Evolutionary conservation across 495 filamentous ascomycete genomes (phyloP), one percentile per base, ranked within the genome.

Genomic region (Xeromyces bisporus): DNA sequence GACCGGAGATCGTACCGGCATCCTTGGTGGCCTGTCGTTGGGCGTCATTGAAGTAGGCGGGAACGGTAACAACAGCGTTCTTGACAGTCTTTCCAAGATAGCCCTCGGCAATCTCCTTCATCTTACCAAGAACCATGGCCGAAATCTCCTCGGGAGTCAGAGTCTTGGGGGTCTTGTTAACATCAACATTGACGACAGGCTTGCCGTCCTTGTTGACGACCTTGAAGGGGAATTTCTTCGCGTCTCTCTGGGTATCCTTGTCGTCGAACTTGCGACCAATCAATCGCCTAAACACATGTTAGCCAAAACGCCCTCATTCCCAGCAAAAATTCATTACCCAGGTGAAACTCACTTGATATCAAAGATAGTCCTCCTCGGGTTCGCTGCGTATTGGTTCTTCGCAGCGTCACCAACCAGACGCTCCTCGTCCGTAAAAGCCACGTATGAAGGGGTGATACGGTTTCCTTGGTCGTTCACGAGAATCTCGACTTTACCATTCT

Each of bases 11-110:
- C 42, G 69, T 72, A 59, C 87, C 87, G 38, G 87, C 87, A 55
- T 96, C 87, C 73, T 96, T 96, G 58, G 87, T 96, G 37, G 87
- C 85, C 65, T 93, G 87, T 54, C 87, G 69, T 62, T 96, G 87
- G 62, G 86, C 87, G 64, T 96, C 87, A 67, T 93, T 96, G 80
- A 96, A 96, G 66, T 96, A 96, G 58, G 87, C 87, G 34, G 87
- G 87, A 29, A 96, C 87, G 36, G 87, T 96, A 40, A 96, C 83
- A 47, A 96, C 87, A 41, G 87, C 87, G 70, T 93, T 85, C 55
- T 79, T 83, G 33, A 96, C 86, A 59, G 83, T 83, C 71, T 91
- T 89, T 53, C 80, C 82, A 24, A 94, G 68, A 64, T 91, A 93
- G 51, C 67, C 65, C 64, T 94, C 86, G 38, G 86, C 86, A 51